Percentiles rank a stretch among this genome's conserved stretches.
Conservation (phyloP, 2,329 filamentous ascomycete genomes). For the Alternaria sp. region DNA sequence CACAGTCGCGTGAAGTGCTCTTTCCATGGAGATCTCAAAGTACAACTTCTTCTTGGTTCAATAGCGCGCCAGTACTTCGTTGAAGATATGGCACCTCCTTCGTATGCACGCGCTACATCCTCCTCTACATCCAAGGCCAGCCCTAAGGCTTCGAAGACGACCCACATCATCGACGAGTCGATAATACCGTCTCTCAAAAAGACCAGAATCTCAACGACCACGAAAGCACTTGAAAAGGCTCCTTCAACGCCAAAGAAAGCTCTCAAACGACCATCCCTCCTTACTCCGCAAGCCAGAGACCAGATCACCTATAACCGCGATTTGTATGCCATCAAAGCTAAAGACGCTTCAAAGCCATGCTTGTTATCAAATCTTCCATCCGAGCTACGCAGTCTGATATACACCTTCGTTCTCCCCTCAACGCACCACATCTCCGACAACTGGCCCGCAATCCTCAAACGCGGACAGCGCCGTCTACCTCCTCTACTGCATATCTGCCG, state of each 20-base stretch:
- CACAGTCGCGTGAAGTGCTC: neutral
- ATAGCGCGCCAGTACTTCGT: neutral
- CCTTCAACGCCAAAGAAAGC: neutral
- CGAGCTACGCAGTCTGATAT: slow-evolving; percentile 10
- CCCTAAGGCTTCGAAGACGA: neutral
- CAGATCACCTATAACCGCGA: slow-evolving; percentile 3
- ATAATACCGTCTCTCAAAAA: neutral
- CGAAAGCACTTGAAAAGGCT: neutral
- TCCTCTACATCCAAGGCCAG: slow-evolving; percentile 17
- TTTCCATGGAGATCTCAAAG: neutral
- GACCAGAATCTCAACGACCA: neutral
- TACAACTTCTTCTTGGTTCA: neutral
- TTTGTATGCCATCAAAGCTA: slow-evolving; percentile 3
- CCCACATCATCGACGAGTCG: neutral
- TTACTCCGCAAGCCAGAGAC: slow-evolving; percentile 5
- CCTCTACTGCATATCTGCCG: slow-evolving; percentile 28
- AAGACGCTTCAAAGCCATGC: slow-evolving; percentile 3
- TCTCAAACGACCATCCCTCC: slow-evolving; percentile 9
- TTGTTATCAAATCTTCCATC: slow-evolving; percentile 3
- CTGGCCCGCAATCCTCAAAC: neutral
- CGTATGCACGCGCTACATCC: slow-evolving; percentile 27
- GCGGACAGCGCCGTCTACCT: neutral
- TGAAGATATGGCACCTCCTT: slow-evolving; percentile 20
- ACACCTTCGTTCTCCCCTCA: slow-evolving; percentile 12
- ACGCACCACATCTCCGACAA: neutral